Evolutionary conservation across 2,329 filamentous ascomycete species (phyloP).

Genomic region (Chaetomium sp.): DNA sequence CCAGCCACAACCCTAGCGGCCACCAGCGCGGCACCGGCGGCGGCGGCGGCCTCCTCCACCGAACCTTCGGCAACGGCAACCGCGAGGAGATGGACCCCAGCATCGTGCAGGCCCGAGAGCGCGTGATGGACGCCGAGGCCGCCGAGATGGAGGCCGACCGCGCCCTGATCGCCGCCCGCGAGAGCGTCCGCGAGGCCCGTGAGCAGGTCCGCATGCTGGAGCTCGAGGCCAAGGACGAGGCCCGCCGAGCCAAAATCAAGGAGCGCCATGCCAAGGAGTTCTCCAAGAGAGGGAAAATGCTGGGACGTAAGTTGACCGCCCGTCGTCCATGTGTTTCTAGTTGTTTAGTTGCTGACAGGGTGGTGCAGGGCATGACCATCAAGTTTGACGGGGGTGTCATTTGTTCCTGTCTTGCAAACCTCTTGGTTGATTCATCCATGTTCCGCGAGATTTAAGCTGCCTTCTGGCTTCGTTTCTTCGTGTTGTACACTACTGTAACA

Average conservation of each 20-base stretch:
- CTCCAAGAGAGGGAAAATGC: constrained; percentile 68
- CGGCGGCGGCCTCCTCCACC: constrained; percentile 46
- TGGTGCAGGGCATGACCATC: constrained; percentile 4
- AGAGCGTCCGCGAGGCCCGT: constrained; percentile 62
- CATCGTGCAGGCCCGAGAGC: constrained; percentile 63
- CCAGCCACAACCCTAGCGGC: constrained; percentile 32
- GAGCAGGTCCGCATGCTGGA: constrained; percentile 66
- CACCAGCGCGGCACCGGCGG: constrained; percentile 26
- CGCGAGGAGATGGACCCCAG: constrained; percentile 59
- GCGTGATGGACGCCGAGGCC: constrained; percentile 62
- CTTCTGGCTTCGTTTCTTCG: not conserved
- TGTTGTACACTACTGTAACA: constrained; percentile 5
- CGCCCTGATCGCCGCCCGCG: constrained; percentile 59
- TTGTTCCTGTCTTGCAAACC: not conserved
- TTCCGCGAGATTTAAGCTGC: not conserved
- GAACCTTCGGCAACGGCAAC: constrained; percentile 49
- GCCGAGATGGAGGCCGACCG: constrained; percentile 68
- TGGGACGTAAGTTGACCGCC: constrained; percentile 60
- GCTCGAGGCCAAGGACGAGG: constrained; percentile 66
- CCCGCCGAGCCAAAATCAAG: constrained; percentile 67
- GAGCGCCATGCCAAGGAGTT: constrained; percentile 65
- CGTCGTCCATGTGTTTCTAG: too few species aligned
- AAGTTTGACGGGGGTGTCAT: not conserved
- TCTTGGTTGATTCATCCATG: not conserved
- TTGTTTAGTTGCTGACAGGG: not conserved